phyloP scores from a whole-genome alignment of 225 moss, liverwort and hornwort genomes.

The Bryoerythrophyllum caledonicum region DNA sequence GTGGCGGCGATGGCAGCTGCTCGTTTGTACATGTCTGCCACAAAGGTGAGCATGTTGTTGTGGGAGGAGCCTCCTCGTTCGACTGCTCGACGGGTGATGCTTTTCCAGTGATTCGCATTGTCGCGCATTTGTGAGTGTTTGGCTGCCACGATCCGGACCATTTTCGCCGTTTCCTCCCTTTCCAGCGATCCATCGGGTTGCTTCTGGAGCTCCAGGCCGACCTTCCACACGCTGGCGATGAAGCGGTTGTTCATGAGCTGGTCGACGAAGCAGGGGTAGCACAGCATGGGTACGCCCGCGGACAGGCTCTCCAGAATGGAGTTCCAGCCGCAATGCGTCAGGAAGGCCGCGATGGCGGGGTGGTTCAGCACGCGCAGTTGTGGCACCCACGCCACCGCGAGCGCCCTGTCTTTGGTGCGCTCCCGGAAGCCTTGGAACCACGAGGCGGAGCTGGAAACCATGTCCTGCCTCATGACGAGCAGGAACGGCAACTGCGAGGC shows the following conservation, averaged over 20 bases:
- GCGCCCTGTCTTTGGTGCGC: constrained; percentile 1
- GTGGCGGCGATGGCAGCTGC: background rate
- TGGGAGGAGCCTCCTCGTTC: constrained; percentile 16
- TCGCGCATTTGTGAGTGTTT: constrained; percentile 3
- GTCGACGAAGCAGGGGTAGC: constrained; percentile 17
- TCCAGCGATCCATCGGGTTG: constrained; percentile 16
- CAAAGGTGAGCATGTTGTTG: constrained; percentile 13
- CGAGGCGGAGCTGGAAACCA: background rate
- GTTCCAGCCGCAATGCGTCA: constrained; percentile 25
- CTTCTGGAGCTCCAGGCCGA: constrained; percentile 20
- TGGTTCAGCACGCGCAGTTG: constrained; percentile 15
- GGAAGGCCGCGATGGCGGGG: constrained; percentile 16
- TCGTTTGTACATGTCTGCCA: constrained; percentile 16
- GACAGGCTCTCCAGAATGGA: constrained; percentile 19
- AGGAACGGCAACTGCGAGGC: constrained; percentile 10
- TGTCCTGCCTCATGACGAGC: constrained; percentile 10
- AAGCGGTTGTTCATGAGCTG: constrained; percentile 21
- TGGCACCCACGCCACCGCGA: constrained; percentile 15
- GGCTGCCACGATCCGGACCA: constrained; percentile 5
- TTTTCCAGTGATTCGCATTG: constrained; percentile 9
- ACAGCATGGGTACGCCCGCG: constrained; percentile 17
- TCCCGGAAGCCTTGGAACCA: constrained; percentile 1
- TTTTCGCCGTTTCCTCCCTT: background rate
- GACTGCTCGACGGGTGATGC: constrained; percentile 3
- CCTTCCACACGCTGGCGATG: constrained; percentile 18